These are phyloP conservation scores for Entelexis paramagnoliae DNA, from an alignment of 1,139 yeast species.

Conservation along the genomic window DNA sequence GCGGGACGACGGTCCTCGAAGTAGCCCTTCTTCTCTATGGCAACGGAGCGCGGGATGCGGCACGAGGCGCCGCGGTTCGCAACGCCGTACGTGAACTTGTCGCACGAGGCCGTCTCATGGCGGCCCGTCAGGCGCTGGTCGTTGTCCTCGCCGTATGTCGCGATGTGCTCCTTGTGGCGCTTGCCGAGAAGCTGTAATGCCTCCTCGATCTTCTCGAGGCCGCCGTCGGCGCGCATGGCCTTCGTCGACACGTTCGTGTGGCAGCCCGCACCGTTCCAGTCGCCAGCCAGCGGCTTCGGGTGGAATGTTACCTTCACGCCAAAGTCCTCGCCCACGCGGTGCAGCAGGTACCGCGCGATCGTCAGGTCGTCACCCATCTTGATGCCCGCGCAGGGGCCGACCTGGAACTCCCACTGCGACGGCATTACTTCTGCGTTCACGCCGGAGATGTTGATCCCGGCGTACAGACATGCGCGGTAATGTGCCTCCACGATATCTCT, in stretches of 20 bases:
- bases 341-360: conserved; percentile 86
- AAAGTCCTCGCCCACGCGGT: conserved; percentile 95
- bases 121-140: conserved; percentile 93
- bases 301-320: conserved; percentile 98
- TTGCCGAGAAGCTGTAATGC: conserved; percentile 89
- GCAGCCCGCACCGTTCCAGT: conserved; percentile 99
- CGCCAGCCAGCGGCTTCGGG: conserved; percentile 98
- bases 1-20: conserved; percentile 99
- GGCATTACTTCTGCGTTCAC: conserved; percentile 99
- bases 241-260: conserved; percentile 96
- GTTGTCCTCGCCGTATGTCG: conserved; percentile 90
- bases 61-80: conserved; percentile 99
- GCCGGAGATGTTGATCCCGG: conserved; percentile 87
- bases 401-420: conserved; percentile 99
- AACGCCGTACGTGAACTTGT: conserved; percentile 87
- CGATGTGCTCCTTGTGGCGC: conserved; percentile 95
- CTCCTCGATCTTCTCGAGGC: conserved; percentile 84
- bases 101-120: conserved; percentile 95
- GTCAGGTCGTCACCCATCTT: conserved; percentile 95
- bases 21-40: conserved; percentile 95
- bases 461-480: conserved; percentile 92
- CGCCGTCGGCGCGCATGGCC: conserved; percentile 87
- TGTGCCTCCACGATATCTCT: conserved; percentile 98
- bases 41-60: conserved; percentile 97
- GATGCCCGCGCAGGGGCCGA: conserved; percentile 95